Percentiles rank a stretch among this genome's conserved stretches.
Conservation (phyloP, 2,329 filamentous ascomycete species). For the Phoma sp. region DNA sequence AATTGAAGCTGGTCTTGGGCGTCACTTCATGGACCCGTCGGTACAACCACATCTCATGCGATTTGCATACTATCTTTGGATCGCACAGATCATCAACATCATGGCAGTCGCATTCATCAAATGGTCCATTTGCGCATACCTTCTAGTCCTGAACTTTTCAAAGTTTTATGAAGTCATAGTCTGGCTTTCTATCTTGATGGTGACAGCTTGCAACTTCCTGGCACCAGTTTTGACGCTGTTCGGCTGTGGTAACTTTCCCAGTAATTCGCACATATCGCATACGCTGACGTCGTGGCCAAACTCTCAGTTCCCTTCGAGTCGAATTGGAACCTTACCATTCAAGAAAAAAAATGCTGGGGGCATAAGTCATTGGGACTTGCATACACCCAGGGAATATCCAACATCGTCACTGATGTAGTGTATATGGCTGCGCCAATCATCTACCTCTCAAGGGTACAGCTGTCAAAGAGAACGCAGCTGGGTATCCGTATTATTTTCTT, state of each 20-base stretch:
- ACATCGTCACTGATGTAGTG: constrained; percentile 36
- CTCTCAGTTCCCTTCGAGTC: constrained; percentile 24
- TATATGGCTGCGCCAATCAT: constrained; percentile 37
- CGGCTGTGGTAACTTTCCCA: constrained; percentile 18
- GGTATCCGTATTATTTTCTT: constrained; percentile 38
- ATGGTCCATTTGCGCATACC: constrained; percentile 38
- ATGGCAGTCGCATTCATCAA: constrained; percentile 38
- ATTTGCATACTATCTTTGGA: constrained; percentile 33
- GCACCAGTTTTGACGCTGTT: constrained; percentile 31
- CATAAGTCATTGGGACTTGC: constrained; percentile 23
- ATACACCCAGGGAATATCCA: constrained; percentile 35
- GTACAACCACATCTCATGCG: constrained; percentile 18
- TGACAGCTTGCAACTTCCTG: constrained; percentile 36
- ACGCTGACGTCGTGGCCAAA: too few relatives aligned
- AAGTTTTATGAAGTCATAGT: constrained; percentile 29
- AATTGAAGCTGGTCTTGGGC: constrained; percentile 25
- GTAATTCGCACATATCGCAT: too few relatives aligned
- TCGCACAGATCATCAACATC: constrained; percentile 35
- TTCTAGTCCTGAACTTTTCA: constrained; percentile 37
- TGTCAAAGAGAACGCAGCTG: constrained; percentile 32
- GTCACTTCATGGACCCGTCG: constrained; percentile 33
- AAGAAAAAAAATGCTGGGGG: constrained; percentile 28
- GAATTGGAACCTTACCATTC: constrained; percentile 32
- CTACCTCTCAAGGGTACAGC: constrained; percentile 33
- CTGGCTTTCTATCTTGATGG: constrained; percentile 36